Conservation (phyloP, 2,329 filamentous ascomycete species). For the Talaromyces sp. region DNA sequence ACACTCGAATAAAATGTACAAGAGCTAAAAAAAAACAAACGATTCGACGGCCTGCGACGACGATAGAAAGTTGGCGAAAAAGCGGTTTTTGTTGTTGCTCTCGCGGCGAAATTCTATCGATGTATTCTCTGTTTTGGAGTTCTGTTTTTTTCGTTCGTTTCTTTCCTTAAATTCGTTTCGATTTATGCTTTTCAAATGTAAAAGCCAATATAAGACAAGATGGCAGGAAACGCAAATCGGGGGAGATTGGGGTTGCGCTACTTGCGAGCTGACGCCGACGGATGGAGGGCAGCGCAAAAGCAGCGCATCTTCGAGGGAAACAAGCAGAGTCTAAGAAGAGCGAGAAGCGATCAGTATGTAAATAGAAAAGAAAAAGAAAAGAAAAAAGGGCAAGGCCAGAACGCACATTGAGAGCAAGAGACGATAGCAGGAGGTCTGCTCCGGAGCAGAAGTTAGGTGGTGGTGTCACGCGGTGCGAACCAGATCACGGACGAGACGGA, state of each 20-base stretch:
- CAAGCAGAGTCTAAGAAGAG: background rate
- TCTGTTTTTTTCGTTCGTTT: background rate
- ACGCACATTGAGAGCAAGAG: background rate
- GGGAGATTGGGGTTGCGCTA: slow-evolving; percentile 1
- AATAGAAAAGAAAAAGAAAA: background rate
- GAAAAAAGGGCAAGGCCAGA: background rate
- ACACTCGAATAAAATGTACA: slow-evolving; percentile 8
- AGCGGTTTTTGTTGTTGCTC: background rate
- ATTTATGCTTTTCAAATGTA: background rate
- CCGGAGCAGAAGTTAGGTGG: background rate
- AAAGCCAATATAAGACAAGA: background rate
- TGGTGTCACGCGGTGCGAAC: background rate
- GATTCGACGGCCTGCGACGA: slow-evolving; percentile 11
- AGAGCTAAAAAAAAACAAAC: background rate
- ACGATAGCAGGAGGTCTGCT: background rate
- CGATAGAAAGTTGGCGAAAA: background rate
- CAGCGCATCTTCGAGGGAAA: slow-evolving; percentile 11
- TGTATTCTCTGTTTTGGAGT: background rate
- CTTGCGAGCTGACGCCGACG: slow-evolving; percentile 10
- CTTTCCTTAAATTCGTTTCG: background rate
- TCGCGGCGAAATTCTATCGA: background rate
- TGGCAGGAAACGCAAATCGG: background rate
- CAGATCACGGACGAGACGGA: background rate
- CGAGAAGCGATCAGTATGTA: background rate
- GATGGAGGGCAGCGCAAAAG: slow-evolving; percentile 11